Base-by-base conservation (phyloP, 176 grass and related monocot genomes). In the Eremochloa ophiuroides region DNA sequence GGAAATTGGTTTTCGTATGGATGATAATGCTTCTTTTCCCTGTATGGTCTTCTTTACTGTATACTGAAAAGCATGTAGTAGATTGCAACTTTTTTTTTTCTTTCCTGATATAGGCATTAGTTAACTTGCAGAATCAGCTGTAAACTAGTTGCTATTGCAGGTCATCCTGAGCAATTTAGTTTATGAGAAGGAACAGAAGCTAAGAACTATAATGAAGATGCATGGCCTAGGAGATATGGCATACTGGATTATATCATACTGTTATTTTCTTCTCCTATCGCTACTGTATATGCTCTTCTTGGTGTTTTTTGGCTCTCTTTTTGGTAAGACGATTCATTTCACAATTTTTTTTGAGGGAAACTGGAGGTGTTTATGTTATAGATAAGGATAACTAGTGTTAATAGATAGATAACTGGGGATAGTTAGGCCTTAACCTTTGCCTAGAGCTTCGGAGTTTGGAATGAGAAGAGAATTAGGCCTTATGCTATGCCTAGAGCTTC, bases 131-230 rank as follows among this genome's bases (percentile, higher is more conserved):
- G 1, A 72, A 82, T 31, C 50, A 71, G 43, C 48, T 85, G 44
- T 39, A 73, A 20, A 69, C 38, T 60, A 80, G 55, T 48, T 33
- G 2, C 10, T 67, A 58, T 7, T 90, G 75, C 69, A 94, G 92
- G 86, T 94, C 61, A 87, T 94, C 42, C 69, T 91, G 23, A 85
- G 46, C 50, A 89, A 89, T 68, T 67, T 91, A 80, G 83, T 93
- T 27, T 93, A 93, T 31, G 93, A 97, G 80, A 97, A 92, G 83
- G 90, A 97, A 84, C 85, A 93, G 63, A 97, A 97, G 67, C 85
- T 91, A 69, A 91, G 88, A 67, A 88, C 81, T 71, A 97, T 97
- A 81, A 97, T 97, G 94, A 97, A 91, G 72, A 91, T 93, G 90
- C 90, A 97, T 76, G 93, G 93, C 66, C 87, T 97, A 42, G 88